Evolutionary conservation across 768 basidiomycete genomes (phyloP).

Genomic region (Suillus brevipes): DNA sequence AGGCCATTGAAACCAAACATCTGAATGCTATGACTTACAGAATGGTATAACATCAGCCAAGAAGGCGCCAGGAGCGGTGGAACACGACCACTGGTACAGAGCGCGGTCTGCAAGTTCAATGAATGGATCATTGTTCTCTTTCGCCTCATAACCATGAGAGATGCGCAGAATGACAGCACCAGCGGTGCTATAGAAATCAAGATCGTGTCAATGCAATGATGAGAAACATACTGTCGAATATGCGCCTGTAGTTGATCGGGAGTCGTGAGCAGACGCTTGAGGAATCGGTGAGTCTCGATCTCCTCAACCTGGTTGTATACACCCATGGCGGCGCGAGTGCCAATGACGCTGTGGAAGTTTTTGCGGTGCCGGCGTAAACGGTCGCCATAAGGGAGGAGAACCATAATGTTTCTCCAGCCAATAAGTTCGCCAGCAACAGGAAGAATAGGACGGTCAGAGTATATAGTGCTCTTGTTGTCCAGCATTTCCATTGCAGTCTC

Average conservation of each 20-base stretch:
- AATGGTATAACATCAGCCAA: conserved; percentile 56
- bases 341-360: conserved; percentile 42
- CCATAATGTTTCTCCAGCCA: conserved; percentile 34
- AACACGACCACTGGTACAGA: conserved; percentile 50
- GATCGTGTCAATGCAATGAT: background rate
- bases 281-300: conserved; percentile 42
- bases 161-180: conserved; percentile 55
- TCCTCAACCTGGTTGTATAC: conserved; percentile 38
- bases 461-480: conserved; percentile 64
- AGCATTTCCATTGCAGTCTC: conserved; percentile 55
- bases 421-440: conserved; percentile 39
- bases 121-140: conserved; percentile 52
- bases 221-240: conserved; percentile 38
- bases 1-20: background rate
- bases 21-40: conserved; percentile 20
- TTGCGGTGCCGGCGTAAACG: conserved; percentile 44
- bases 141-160: conserved; percentile 57
- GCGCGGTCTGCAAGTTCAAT: conserved; percentile 51
- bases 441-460: conserved; percentile 60
- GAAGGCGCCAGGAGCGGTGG: conserved; percentile 47
- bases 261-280: conserved; percentile 38
- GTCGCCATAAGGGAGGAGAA: conserved; percentile 41
- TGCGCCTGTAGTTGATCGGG: conserved; percentile 38
- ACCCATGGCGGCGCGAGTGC: conserved; percentile 37
- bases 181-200: conserved; percentile 38